Evolutionary conservation across 192 early-diverging fungal genomes (phyloP), one percentile per base, ranked within the genome.

Genomic region (Dimargaris xerosporica): DNA sequence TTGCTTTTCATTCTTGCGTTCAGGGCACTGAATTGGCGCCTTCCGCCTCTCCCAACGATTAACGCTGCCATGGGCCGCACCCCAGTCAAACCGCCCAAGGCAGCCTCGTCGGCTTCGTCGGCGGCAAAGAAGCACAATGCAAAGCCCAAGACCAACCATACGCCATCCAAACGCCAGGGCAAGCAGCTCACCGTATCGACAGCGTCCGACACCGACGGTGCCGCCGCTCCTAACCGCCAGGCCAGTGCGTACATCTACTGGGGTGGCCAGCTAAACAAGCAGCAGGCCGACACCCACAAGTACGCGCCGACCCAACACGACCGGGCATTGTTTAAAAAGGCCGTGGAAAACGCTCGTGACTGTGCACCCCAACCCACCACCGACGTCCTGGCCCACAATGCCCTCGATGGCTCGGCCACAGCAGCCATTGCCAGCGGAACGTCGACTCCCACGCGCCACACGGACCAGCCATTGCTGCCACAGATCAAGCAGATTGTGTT

Each of bases 401-500:
- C n/a, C 25, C 34, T 39, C 2, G 34, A 39, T 39, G 34, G 30
- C 34, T 29, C 34, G 26, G 11, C 59, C 44, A 3, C 59, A 23
- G 19, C 59, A 39, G 30, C 13, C n/a, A 17, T 45, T 4, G 31
- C 48, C 28, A 48, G 44, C 45, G 61, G 61, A n/a, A 30, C 47
- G 46, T 45, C 45, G 19, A 62, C 44, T 2, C 61, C 51, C 17
- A 29, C 51, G 11, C 17, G 31, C 21, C 13, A 17, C n/a, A 21
- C 29, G 25, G 46, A 30, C 16, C 15, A 13, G 29, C n/a, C 47
- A 5, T 53, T 15, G 16, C 19, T 64, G 16, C 64, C 64, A 6
- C 64, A 77, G 51, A 81, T 94, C 63, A 82, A 82, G 47, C 70
- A 76, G 44, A 93, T 99, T 46, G 75, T 76, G 2, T 82, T 98